A percentile compares a stretch with the other conserved stretches of the same genome.
Evolutionary conservation across 2,329 filamentous ascomycete species (phyloP).

Genomic region (Purpureocillium lavendulum): DNA sequence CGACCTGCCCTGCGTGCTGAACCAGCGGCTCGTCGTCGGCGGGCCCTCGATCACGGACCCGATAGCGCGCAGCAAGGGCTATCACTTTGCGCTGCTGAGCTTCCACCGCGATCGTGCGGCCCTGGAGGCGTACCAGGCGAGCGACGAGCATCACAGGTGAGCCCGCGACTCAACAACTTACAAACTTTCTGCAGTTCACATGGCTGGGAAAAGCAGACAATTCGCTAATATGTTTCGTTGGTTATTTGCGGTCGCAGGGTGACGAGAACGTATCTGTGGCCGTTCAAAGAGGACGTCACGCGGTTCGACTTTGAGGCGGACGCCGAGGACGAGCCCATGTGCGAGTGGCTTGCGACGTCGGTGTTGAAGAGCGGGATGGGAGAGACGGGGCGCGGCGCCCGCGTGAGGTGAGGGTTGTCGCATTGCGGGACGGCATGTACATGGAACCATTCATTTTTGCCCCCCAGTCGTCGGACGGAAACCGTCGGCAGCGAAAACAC

Average conservation of each 20-base stretch:
- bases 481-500: too few species aligned
- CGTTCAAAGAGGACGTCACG: constrained; percentile 42
- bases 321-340: constrained; percentile 23
- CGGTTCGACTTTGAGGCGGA: constrained; percentile 47
- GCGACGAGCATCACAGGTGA: constrained; percentile 41
- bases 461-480: too few species aligned
- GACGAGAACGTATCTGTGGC: constrained; percentile 40
- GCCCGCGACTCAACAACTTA: not conserved
- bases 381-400: too few species aligned
- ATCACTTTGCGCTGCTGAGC: constrained; percentile 41
- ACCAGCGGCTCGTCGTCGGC: constrained; percentile 39
- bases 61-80: constrained; percentile 43
- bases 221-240: too few species aligned
- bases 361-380: not conserved
- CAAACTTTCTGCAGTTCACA: too few species aligned
- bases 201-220: too few species aligned
- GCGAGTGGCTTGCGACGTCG: not conserved
- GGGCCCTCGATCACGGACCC: constrained; percentile 44
- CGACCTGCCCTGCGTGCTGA: constrained; percentile 35
- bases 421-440: too few species aligned
- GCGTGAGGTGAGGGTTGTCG: too few species aligned
- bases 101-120: constrained; percentile 37
- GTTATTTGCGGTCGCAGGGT: too few species aligned
- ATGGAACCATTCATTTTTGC: too few species aligned
- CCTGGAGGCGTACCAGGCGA: constrained; percentile 42